phyloP scores from a whole-genome alignment of 2,329 filamentous ascomycete genomes.

The Pseudodiploospora longispora region DNA sequence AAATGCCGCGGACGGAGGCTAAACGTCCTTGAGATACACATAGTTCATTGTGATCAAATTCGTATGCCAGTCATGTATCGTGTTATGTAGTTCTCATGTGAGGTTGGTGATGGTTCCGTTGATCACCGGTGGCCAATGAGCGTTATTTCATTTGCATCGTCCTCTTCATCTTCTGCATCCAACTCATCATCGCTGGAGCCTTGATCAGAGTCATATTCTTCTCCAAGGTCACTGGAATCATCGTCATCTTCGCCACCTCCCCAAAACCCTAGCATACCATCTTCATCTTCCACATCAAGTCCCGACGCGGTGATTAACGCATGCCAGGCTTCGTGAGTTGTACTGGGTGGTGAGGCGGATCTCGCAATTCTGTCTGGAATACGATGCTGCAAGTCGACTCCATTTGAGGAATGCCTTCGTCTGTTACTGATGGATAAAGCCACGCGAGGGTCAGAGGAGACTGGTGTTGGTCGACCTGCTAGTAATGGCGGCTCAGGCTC shows the following conservation, averaged over 20 bases:
- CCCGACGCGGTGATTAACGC: constrained; percentile 13
- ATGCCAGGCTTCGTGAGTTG: constrained; percentile 17
- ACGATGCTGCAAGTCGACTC: constrained; percentile 22
- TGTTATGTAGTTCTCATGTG: no score
- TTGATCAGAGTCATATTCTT: constrained; percentile 28
- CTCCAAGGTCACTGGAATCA: constrained; percentile 39
- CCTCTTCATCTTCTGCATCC: constrained; percentile 38
- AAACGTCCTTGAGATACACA: no score
- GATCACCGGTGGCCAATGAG: constrained; percentile 41
- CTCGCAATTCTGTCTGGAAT: constrained; percentile 34
- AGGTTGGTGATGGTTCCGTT: no score
- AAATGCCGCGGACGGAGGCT: no score
- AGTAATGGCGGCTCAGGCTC: constrained; percentile 1
- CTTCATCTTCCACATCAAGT: constrained; percentile 40
- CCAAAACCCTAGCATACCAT: constrained; percentile 53
- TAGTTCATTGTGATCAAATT: no score
- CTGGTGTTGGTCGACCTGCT: constrained; percentile 14
- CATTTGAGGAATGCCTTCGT: constrained; percentile 32
- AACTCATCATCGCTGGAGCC: constrained; percentile 34
- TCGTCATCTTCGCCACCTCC: constrained; percentile 39
- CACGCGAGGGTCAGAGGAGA: constrained; percentile 6
- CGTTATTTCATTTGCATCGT: constrained; percentile 31
- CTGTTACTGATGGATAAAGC: constrained; percentile 17
- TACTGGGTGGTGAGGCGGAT: constrained; percentile 34
- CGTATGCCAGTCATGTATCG: no score